A percentile compares a stretch with the other conserved stretches of the same genome.
These are phyloP conservation scores for Hippophae rhamnoides DNA, from an alignment of 306 rosid genomes.

Conservation along the genomic window DNA sequence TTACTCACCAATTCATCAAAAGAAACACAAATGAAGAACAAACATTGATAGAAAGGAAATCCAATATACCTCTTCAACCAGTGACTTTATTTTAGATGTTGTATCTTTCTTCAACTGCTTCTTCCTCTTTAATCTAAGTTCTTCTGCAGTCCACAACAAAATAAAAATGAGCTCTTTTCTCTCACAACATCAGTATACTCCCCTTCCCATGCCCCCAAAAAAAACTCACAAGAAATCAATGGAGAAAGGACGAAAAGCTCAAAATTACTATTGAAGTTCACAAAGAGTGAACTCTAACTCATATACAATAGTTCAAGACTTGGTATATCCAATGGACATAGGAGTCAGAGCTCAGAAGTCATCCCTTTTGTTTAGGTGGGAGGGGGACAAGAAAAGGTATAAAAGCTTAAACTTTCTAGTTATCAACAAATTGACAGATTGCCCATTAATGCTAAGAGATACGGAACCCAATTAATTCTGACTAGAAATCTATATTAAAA, in stretches of 20 bases:
- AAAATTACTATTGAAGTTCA: too few relatives aligned
- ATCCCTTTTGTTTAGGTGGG: too few relatives aligned
- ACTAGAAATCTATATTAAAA: not conserved
- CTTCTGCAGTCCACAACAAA: slow-evolving; percentile 59
- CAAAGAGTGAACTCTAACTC: too few relatives aligned
- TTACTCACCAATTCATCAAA: not conserved
- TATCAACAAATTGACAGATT: too few relatives aligned
- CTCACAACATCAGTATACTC: not conserved
- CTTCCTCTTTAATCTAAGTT: slow-evolving; percentile 86
- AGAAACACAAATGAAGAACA: not conserved
- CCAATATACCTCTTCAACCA: slow-evolving; percentile 84
- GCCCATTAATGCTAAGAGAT: too few relatives aligned
- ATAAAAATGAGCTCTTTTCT: slow-evolving; percentile 19
- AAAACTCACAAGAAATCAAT: not conserved
- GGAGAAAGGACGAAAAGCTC: too few relatives aligned
- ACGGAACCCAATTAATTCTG: too few relatives aligned
- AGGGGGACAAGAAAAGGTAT: too few relatives aligned
- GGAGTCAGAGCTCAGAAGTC: too few relatives aligned
- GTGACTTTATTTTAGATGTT: slow-evolving; percentile 83
- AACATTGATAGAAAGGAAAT: slow-evolving; percentile 11
- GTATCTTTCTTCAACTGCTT: slow-evolving; percentile 91
- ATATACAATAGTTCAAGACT: too few relatives aligned
- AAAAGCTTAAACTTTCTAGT: too few relatives aligned
- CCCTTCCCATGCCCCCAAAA: not conserved
- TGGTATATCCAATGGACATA: too few relatives aligned